Evolutionary conservation across 768 basidiomycete species (phyloP).

Genomic region (Boletus sp.): DNA sequence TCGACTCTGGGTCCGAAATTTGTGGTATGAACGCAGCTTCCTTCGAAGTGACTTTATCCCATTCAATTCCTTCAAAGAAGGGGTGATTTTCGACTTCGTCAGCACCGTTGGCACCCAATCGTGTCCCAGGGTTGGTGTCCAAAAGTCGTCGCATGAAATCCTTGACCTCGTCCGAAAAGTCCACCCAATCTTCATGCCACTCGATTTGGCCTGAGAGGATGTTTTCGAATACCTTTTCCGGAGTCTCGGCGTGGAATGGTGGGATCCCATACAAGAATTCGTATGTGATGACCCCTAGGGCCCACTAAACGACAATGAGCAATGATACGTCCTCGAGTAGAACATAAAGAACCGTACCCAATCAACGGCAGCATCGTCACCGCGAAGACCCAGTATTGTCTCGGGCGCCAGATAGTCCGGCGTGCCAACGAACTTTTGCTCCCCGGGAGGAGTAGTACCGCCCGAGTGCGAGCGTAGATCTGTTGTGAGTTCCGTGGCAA

Average conservation of each 20-base stretch:
- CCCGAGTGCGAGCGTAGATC: conserved; percentile 72
- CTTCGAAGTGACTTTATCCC: conserved; percentile 84
- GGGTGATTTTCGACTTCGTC: conserved; percentile 92
- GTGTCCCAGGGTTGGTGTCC: conserved; percentile 72
- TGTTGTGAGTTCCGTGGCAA: conserved; percentile 81
- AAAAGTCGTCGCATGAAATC: conserved; percentile 90
- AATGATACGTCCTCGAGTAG: conserved; percentile 1
- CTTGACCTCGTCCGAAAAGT: conserved; percentile 79
- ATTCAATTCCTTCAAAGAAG: conserved; percentile 88
- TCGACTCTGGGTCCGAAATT: conserved; percentile 93
- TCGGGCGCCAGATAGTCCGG: conserved; percentile 97
- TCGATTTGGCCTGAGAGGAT: conserved; percentile 92
- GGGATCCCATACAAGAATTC: conserved; percentile 97
- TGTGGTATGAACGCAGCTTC: conserved; percentile 96
- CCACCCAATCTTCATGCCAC: conserved; percentile 94
- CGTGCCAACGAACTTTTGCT: conserved; percentile 95
- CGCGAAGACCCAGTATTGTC: conserved; percentile 91
- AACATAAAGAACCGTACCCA: conserved; percentile 63
- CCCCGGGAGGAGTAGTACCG: conserved; percentile 69
- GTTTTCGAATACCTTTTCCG: conserved; percentile 97
- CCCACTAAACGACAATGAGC: conserved; percentile 67
- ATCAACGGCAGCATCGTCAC: conserved; percentile 94
- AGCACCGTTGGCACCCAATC: conserved; percentile 84
- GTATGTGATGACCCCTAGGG: conserved; percentile 95
- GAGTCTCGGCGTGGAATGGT: conserved; percentile 96